Conservation (phyloP, 768 basidiomycete genomes). For the Baorangia bicolor region DNA sequence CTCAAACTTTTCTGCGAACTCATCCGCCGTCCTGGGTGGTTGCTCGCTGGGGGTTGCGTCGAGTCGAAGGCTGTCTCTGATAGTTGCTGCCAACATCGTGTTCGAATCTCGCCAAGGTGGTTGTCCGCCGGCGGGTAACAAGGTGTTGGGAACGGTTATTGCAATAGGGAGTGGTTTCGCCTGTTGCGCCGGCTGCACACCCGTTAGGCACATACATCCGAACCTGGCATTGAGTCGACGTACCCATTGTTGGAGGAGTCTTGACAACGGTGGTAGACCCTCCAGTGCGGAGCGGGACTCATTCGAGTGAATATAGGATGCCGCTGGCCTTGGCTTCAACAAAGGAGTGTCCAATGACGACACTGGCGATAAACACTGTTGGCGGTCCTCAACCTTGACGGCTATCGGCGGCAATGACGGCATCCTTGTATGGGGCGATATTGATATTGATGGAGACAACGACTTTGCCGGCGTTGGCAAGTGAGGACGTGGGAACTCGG, state of each 20-base stretch:
- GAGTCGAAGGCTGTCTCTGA: slow-evolving; percentile 13
- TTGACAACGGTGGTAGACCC: slow-evolving; percentile 1
- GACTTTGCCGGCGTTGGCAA: slow-evolving; percentile 32
- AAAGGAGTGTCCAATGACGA: not conserved
- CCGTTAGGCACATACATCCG: too few species aligned
- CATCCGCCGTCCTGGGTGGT: slow-evolving; percentile 20
- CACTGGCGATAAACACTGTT: not conserved
- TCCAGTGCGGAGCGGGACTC: not conserved
- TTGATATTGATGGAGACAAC: slow-evolving; percentile 14
- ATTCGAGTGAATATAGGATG: not conserved
- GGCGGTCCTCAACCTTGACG: slow-evolving; percentile 26
- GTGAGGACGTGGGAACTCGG: slow-evolving; percentile 19
- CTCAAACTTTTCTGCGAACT: slow-evolving; percentile 22
- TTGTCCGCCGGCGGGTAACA: not conserved
- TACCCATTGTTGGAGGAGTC: slow-evolving; percentile 1
- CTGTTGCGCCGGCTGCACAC: not conserved
- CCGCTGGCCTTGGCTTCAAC: not conserved
- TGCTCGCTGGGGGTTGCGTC: not conserved
- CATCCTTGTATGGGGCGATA: slow-evolving; percentile 11
- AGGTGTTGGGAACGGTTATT: not conserved
- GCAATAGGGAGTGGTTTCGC: not conserved
- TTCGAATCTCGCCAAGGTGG: not conserved
- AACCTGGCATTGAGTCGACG: not conserved
- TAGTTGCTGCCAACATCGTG: slow-evolving; percentile 4
- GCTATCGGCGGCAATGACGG: slow-evolving; percentile 32